phyloP scores from a whole-genome alignment of 2,329 filamentous ascomycete species.

The Neoscytalidium dimidiatum region DNA sequence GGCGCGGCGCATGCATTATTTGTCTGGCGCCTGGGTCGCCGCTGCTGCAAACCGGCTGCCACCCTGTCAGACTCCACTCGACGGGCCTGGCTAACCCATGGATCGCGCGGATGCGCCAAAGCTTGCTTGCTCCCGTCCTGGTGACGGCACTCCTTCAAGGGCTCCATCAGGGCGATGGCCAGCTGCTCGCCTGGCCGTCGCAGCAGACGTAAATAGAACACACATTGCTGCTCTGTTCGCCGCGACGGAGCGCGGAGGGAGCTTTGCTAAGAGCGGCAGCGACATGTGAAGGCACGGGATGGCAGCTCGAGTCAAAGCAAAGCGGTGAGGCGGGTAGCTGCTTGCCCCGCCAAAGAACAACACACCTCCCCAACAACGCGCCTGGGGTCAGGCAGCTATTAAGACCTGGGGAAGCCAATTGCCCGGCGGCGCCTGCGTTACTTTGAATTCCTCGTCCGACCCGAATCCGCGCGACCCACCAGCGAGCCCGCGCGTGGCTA shows the following conservation, averaged over 20 bases:
- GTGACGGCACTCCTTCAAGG: neutral
- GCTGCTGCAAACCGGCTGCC: constrained; percentile 4
- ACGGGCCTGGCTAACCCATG: neutral
- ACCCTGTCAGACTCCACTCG: constrained; percentile 13
- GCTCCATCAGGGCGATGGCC: too few species aligned
- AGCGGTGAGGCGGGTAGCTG: constrained; percentile 5
- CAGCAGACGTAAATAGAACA: neutral
- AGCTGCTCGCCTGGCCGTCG: too few species aligned
- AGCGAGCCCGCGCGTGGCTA: neutral
- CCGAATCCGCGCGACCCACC: constrained; percentile 3
- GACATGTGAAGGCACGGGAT: neutral
- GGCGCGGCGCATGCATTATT: constrained; percentile 12
- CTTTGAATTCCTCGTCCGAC: neutral
- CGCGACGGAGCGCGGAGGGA: neutral
- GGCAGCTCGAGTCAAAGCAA: neutral
- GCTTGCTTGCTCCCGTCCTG: neutral
- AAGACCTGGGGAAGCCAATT: constrained; percentile 4
- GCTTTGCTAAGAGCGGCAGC: neutral
- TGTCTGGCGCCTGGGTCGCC: neutral
- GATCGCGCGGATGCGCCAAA: neutral
- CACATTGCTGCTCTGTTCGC: neutral
- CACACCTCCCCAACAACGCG: constrained; percentile 13
- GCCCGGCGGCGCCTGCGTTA: neutral
- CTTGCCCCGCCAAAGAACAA: constrained; percentile 13
- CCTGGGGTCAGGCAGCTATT: neutral